phyloP scores from a whole-genome alignment of 495 filamentous ascomycete species.

The Acidiella bohemica region DNA sequence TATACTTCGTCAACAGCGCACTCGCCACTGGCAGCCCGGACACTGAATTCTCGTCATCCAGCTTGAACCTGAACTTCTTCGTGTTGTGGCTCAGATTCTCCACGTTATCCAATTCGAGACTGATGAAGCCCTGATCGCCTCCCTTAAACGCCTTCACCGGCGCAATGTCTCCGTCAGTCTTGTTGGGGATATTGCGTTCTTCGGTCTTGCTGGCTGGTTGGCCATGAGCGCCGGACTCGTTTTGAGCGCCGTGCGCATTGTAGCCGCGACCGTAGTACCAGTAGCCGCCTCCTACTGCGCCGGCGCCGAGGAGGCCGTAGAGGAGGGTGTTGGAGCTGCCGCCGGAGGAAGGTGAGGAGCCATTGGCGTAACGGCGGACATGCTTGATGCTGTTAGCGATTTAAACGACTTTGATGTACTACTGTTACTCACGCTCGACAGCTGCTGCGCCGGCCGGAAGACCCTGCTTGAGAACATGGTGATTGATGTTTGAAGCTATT shows the following conservation, averaged over 20 bases:
- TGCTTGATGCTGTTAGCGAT: slow-evolving; percentile 19
- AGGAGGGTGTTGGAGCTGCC: slow-evolving; percentile 18
- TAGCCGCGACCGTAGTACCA: slow-evolving; percentile 18
- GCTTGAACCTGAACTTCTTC: slow-evolving; percentile 70
- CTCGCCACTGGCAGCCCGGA: slow-evolving; percentile 70
- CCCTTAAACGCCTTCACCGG: slow-evolving; percentile 55
- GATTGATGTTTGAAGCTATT: too few relatives aligned
- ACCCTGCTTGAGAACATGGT: slow-evolving; percentile 13
- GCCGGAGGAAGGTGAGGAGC: slow-evolving; percentile 22
- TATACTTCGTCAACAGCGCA: slow-evolving; percentile 78
- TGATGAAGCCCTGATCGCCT: slow-evolving; percentile 73
- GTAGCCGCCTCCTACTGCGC: slow-evolving; percentile 19
- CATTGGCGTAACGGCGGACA: slow-evolving; percentile 31
- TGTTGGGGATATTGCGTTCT: slow-evolving; percentile 18
- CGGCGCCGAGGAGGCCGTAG: slow-evolving; percentile 19
- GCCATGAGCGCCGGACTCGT: slow-evolving; percentile 6
- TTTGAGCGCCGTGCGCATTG: background rate
- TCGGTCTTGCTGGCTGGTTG: slow-evolving; percentile 13
- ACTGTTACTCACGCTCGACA: slow-evolving; percentile 7
- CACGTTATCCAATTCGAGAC: slow-evolving; percentile 63
- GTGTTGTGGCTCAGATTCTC: slow-evolving; percentile 76
- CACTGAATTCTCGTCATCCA: slow-evolving; percentile 71
- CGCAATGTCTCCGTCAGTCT: slow-evolving; percentile 2
- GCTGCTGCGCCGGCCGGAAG: slow-evolving; percentile 14
- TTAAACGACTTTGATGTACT: background rate